Evolutionary conservation across 768 basidiomycete genomes (phyloP), one percentile per base, ranked within the genome.

Genomic region (Chalciporus chontae): DNA sequence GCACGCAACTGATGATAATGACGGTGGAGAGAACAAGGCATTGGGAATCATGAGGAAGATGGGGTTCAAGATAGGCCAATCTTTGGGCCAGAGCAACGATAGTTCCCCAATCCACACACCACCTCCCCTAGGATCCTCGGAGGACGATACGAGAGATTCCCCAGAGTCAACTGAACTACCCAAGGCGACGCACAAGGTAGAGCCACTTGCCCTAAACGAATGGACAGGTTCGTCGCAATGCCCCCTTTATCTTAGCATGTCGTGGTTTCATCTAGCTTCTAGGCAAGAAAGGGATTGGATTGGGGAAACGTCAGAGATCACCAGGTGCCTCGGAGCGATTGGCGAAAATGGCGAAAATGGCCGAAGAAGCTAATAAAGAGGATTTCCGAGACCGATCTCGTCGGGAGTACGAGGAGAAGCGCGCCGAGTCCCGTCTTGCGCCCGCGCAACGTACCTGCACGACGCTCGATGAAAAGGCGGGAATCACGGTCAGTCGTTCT

Each of bases 11-110:
- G 85, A 89, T 61, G 77, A 80, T 53, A 76, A 76, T 51, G 58
- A 64, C 40, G 53, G 44, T 1, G 61, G 57, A 14, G 74, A 77
- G 38, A 91, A 80, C 72, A 93, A 91, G 65, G 91, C 90, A 8
- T 71, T 93, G 47, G 77, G 80, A 14, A 92, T 94, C 73, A 94
- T 94, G 91, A 82, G 87, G 78, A 92, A 88, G 71, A 93, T 93
- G 91, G 91, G 91, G 1, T 94, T 90, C 73, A 86, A 85, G 69
- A 83, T 87, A 3, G 91, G 91, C 14, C 82, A 91, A 65, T 75
- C 87, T 13, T 75, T 93, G 24, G 90, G 90, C 15, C 74, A 69
- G 60, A 45, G 64, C 18, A 56, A 62, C 19, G 59, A 57, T 13
- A 50, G 46, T 48, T 45, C 44, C 47, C 52, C 50, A 21, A 34